A percentile compares a stretch with the other conserved stretches of the same genome.
These are phyloP conservation scores for Pezicula neosporulosa DNA, from an alignment of 2,329 filamentous ascomycete genomes.

Conservation along the genomic window DNA sequence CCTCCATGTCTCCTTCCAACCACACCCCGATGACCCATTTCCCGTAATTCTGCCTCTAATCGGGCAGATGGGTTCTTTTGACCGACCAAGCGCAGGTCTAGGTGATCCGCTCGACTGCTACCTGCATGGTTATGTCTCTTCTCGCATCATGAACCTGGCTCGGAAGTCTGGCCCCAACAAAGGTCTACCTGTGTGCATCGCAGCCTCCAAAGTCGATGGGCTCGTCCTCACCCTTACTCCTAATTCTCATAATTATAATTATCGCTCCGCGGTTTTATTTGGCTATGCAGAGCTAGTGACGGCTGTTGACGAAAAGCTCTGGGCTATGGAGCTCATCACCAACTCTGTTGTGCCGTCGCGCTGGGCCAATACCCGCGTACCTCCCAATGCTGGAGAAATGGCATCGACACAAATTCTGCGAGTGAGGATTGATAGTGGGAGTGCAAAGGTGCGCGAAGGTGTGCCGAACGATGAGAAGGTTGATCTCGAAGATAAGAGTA, in stretches of 20 bases:
- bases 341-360: slow-evolving; percentile 67
- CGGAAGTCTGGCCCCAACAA: slow-evolving; percentile 16
- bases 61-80: slow-evolving; percentile 75
- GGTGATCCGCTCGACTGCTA: not conserved
- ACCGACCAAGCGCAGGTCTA: slow-evolving; percentile 25
- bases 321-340: slow-evolving; percentile 76
- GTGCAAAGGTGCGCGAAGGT: slow-evolving; percentile 70
- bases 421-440: slow-evolving; percentile 66
- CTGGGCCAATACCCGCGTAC: slow-evolving; percentile 66
- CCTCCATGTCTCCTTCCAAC: slow-evolving; percentile 74
- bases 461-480: slow-evolving; percentile 52
- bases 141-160: slow-evolving; percentile 69
- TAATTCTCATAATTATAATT: slow-evolving; percentile 85
- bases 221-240: slow-evolving; percentile 76
- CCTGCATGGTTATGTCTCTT: slow-evolving; percentile 58
- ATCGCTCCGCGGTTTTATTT: slow-evolving; percentile 76
- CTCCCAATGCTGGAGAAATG: slow-evolving; percentile 71
- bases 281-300: slow-evolving; percentile 68
- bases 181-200: slow-evolving; percentile 70
- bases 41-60: slow-evolving; percentile 82
- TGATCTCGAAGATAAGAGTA: slow-evolving; percentile 41
- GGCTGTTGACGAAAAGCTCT: slow-evolving; percentile 66
- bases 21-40: slow-evolving; percentile 49
- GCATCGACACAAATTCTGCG: slow-evolving; percentile 69
- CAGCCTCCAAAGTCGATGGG: slow-evolving; percentile 73